Evolutionary conservation across 192 early-diverging fungal genomes (phyloP).

Genomic region (Allomyces arbusculus): DNA sequence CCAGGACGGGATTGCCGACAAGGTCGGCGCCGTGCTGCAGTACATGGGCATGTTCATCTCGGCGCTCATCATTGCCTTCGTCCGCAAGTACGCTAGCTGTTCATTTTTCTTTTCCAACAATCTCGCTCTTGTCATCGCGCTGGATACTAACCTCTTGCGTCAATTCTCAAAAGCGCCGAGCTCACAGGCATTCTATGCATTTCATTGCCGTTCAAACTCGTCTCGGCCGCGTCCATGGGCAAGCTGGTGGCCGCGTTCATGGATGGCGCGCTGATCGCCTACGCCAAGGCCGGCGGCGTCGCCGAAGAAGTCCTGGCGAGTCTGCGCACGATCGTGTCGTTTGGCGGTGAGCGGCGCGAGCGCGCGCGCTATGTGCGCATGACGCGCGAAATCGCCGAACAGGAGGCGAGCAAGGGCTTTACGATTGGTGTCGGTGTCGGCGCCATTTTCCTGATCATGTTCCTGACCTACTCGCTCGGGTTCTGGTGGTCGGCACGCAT

Average conservation of each 20-base stretch:
- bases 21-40: constrained; percentile 23
- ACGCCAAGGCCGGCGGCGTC: constrained; percentile 66
- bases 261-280: constrained; percentile 35
- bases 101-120: no score
- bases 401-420: constrained; percentile 30
- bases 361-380: constrained; percentile 33
- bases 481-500: constrained; percentile 61
- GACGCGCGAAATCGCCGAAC: constrained; percentile 35
- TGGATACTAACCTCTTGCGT: no score
- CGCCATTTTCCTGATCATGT: constrained; percentile 52
- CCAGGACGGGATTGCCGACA: constrained; percentile 32
- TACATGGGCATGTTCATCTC: constrained; percentile 3
- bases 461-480: constrained; percentile 55
- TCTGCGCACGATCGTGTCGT: constrained; percentile 74
- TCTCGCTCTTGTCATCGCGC: no score
- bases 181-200: constrained; percentile 12
- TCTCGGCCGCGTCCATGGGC: constrained; percentile 27
- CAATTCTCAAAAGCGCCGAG: constrained; percentile 5
- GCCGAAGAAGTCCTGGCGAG: constrained; percentile 66
- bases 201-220: constrained; percentile 47
- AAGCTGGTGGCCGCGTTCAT: constrained; percentile 23
- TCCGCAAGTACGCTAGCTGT: background rate
- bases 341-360: constrained; percentile 58
- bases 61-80: background rate
- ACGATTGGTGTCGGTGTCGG: constrained; percentile 50